Evolutionary conservation across 2,329 filamentous ascomycete genomes (phyloP), one percentile per base, ranked within the genome.

Genomic region (Fusarium sp.): DNA sequence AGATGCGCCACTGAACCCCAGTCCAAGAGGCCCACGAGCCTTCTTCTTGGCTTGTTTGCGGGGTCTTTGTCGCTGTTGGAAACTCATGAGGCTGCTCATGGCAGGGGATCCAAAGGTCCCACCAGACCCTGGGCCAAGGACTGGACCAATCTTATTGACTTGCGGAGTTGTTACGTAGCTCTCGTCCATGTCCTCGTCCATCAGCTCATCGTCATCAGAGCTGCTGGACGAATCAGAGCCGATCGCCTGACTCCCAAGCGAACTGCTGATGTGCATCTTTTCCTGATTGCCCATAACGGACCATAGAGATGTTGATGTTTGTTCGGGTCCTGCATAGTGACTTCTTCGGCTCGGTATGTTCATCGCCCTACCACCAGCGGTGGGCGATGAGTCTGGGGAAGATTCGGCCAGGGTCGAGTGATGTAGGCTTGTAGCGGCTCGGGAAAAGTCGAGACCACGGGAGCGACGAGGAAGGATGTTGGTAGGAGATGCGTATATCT

Each of bases 381-480:
- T 94, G 1, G 96, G 96, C 1, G 94, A 98, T 0, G 94, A 96
- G 78, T 97, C 94, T 6, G 94, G 94, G 7, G 93, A 96, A 1
- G 93, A 92, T 73, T 97, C 93, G 59, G 95, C 94, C 11, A 98
- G 87, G 1, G 93, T 98, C 18, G 95, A 98, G 80, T 98, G 96
- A 81, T 98, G 96, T 24, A 99, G 85, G 77, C 94, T 97, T 13
- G 95, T 98, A 67, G 94, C 96, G 13, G 94, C 94, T 72, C 95
- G 88, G 42, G 95, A 95, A 80, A 97, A 98, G 81, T 98, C 95
- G 65, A 98, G 85, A 45, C 95, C 95, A 59, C 95, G 89, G 30
- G 94, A 98, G 66, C 94, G 91, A 70, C 95, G 90, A 20, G 95
- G 95, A 10, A 98, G 86, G 48, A 97, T 92, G 57, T 94, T 97